A percentile compares a stretch with the other conserved stretches of the same genome.
phyloP scores from a whole-genome alignment of 345 rosid genomes.

The Aethionema arabicum region DNA sequence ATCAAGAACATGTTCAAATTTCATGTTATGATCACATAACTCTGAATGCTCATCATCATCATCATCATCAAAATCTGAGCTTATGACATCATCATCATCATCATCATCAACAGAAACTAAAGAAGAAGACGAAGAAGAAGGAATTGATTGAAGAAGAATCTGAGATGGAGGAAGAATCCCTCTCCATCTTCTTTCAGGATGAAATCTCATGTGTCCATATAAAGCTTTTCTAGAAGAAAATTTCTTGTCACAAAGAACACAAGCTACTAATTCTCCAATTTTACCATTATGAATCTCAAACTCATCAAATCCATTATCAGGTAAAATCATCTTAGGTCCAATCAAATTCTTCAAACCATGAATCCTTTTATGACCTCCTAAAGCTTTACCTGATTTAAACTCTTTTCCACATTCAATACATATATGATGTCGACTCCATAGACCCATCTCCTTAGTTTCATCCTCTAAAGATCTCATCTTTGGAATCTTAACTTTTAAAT shows the following conservation, averaged over 20 bases:
- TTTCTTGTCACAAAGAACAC: slow-evolving; percentile 40
- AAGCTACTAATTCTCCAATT: slow-evolving; percentile 29
- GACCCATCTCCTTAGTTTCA: slow-evolving; percentile 23
- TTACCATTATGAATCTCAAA: too few relatives aligned
- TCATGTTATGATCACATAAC: slow-evolving; percentile 21
- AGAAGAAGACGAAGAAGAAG: slow-evolving; percentile 35
- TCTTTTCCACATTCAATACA: slow-evolving; percentile 43
- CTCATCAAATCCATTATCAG: slow-evolving; percentile 17
- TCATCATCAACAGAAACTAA: slow-evolving; percentile 33
- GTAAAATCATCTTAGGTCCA: slow-evolving; percentile 28
- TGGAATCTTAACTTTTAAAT: slow-evolving; percentile 28
- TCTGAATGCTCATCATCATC: slow-evolving; percentile 29
- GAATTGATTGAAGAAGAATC: slow-evolving; percentile 13
- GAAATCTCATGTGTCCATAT: slow-evolving; percentile 60
- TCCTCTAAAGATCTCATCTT: slow-evolving; percentile 15
- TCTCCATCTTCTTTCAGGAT: slow-evolving; percentile 56
- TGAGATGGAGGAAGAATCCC: slow-evolving; percentile 45
- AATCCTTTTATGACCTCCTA: slow-evolving; percentile 55
- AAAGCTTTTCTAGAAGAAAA: slow-evolving; percentile 49
- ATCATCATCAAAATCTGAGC: too few relatives aligned
- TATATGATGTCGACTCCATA: slow-evolving; percentile 24
- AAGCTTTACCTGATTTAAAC: slow-evolving; percentile 51
- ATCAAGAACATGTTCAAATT: slow-evolving; percentile 24
- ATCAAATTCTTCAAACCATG: slow-evolving; percentile 31
- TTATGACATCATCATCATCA: slow-evolving; percentile 27